phyloP scores from a whole-genome alignment of 1,284 basidiomycete genomes.

The Takashimella tepidaria region DNA sequence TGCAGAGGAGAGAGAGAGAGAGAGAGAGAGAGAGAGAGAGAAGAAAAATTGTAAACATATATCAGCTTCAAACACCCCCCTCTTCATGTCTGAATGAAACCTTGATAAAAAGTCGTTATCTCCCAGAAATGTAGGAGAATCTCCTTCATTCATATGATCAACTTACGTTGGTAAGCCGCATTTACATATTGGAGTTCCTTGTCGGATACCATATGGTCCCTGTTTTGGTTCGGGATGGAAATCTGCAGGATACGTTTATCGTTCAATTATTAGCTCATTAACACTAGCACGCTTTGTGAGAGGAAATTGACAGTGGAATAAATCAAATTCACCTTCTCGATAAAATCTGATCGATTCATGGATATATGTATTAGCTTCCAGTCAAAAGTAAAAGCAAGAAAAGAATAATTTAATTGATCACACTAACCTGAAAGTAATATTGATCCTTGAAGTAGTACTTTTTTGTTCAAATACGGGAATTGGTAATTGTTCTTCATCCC shows the following conservation, averaged over 20 bases:
- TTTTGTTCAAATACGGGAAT: conserved; percentile 35
- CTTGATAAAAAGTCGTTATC: no score
- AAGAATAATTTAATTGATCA: no score
- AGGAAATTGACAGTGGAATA: no score
- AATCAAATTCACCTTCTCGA: conserved; percentile 33
- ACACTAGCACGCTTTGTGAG: background rate
- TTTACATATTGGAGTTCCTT: conserved; percentile 57
- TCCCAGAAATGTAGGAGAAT: no score
- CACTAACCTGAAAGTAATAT: conserved; percentile 68
- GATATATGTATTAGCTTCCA: background rate
- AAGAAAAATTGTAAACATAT: no score
- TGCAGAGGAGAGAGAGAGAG: conserved; percentile 10
- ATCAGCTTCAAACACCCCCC: no score
- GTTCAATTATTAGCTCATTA: background rate
- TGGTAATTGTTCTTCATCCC: conserved; percentile 26
- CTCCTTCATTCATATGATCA: no score
- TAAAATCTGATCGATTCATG: conserved; percentile 34
- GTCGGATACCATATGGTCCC: conserved; percentile 20
- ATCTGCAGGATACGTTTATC: conserved; percentile 75
- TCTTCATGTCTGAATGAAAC: no score
- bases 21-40: no score
- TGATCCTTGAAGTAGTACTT: conserved; percentile 68
- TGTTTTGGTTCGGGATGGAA: conserved; percentile 56
- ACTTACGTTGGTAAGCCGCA: conserved; percentile 66
- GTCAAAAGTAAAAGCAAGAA: no score